phyloP scores from a whole-genome alignment of 768 basidiomycete species.

The Hygrocybe punicea region DNA sequence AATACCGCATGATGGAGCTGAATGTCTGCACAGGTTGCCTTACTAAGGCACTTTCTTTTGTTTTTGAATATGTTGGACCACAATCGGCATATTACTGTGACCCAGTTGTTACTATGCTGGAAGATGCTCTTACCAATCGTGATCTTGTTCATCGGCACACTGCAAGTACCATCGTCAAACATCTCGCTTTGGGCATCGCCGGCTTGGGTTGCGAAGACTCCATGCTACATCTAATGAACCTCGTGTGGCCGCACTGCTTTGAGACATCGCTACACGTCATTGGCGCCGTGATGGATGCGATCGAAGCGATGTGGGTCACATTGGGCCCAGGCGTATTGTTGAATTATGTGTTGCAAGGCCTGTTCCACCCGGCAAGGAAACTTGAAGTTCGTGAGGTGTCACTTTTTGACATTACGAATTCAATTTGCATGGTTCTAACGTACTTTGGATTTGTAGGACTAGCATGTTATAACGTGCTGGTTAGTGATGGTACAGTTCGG shows the following conservation, averaged over 20 bases:
- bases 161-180: constrained; percentile 97
- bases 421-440: background rate
- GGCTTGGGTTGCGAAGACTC: constrained; percentile 98
- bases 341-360: constrained; percentile 88
- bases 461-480: constrained; percentile 89
- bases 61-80: constrained; percentile 97
- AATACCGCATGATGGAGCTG: constrained; percentile 96
- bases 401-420: background rate
- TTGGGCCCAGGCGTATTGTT: constrained; percentile 90
- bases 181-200: constrained; percentile 92
- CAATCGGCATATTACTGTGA: constrained; percentile 97
- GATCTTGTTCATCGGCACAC: constrained; percentile 99
- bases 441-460: constrained; percentile 40
- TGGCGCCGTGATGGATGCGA: constrained; percentile 95
- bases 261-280: constrained; percentile 98
- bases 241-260: constrained; percentile 99
- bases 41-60: constrained; percentile 96
- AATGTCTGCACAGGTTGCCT: constrained; percentile 99
- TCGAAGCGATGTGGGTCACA: constrained; percentile 96
- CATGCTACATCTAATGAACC: constrained; percentile 95
- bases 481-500: too few relatives aligned
- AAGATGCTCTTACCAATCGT: constrained; percentile 96
- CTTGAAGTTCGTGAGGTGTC: constrained; percentile 81
- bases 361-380: constrained; percentile 97
- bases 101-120: constrained; percentile 95